Evolutionary conservation across 208 protist genomes (phyloP).

Genomic region (Wallacemonas sp.): DNA sequence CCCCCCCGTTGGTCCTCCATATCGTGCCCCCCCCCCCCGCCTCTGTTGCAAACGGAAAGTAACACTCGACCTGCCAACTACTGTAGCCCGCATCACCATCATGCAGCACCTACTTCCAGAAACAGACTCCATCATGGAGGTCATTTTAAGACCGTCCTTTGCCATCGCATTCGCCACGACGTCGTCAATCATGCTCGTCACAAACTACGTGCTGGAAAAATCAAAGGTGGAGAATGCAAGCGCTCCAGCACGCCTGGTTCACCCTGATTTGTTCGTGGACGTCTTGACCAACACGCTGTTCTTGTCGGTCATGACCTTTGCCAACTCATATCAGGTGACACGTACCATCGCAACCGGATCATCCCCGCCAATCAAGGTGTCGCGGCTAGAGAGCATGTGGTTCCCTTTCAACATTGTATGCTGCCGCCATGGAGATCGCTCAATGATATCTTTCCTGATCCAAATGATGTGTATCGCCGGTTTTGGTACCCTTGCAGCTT

Average conservation of each 20-base stretch:
- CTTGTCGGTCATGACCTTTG: slow-evolving; percentile 27
- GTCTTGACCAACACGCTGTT: slow-evolving; percentile 39
- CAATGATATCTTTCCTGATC: slow-evolving; percentile 33
- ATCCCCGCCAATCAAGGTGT: slow-evolving; percentile 35
- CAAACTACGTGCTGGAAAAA: slow-evolving; percentile 53
- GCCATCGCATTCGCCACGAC: slow-evolving; percentile 36
- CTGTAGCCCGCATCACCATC: not conserved
- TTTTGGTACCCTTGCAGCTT: slow-evolving; percentile 14
- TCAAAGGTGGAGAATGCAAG: slow-evolving; percentile 30
- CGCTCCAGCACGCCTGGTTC: slow-evolving; percentile 32
- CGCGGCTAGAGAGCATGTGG: slow-evolving; percentile 24
- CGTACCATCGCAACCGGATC: slow-evolving; percentile 37
- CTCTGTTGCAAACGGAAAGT: no score
- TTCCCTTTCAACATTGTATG: slow-evolving; percentile 39
- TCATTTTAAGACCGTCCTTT: slow-evolving; percentile 41
- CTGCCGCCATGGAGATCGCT: slow-evolving; percentile 30
- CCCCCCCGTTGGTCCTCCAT: no score
- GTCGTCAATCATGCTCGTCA: slow-evolving; percentile 28
- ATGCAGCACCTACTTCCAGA: slow-evolving; percentile 42
- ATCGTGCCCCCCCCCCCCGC: no score
- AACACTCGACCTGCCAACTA: no score
- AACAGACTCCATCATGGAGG: slow-evolving; percentile 39
- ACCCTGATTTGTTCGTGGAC: slow-evolving; percentile 22
- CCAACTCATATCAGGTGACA: slow-evolving; percentile 37
- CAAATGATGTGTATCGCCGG: slow-evolving; percentile 37